Evolutionary conservation across 1,284 basidiomycete genomes (phyloP), one percentile per base, ranked within the genome.

Genomic region (Inonotus hispidus): DNA sequence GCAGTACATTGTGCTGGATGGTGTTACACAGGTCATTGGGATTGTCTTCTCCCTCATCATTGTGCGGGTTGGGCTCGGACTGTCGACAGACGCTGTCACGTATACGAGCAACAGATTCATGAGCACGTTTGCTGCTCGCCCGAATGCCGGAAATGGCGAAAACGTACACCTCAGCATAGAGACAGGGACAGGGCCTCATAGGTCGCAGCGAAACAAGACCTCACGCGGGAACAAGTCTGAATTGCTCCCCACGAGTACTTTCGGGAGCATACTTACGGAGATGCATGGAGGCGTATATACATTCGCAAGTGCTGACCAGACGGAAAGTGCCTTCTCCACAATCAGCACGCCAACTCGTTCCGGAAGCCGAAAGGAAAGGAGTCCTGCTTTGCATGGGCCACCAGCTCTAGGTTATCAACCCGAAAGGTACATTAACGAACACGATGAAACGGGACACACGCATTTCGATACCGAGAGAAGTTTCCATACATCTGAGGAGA

Each of bases 1-100:
- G 2, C 62, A 59, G 16, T 59, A 39, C 19, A 23, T 59, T 3
- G 2, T 59, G n/a, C 49, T 59, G 4, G 57, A 59, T 53, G 32
- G 19, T 13, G 47, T 59, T 16, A 43, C 37, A 16, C 54, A 45
- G 41, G 29, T 56, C 19, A 49, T 49, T 3, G 47, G 57, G 19
- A 53, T 52, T 52, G 70, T 71, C 7, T 74, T 74, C 65, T 73
- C 71, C 6, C 68, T 74, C 56, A 71, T 74, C 53, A 73, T 74
- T 50, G 69, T 74, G 46, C 73, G 73, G 19, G 67, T 74, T 41
- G 72, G 71, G 0, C 63, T 74, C 16, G 72, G 73, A 21, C 43
- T 72, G 29, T 68, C 69, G n/a, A 55, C 59, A 16, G 58, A 59
- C 43, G 54, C 54, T 10, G 32, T 41, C 6, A 53, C 47, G 16